A percentile compares a stretch with the other conserved stretches of the same genome.
Conservation (phyloP, 441 rosid species). For the Syzygium syzygioides region DNA sequence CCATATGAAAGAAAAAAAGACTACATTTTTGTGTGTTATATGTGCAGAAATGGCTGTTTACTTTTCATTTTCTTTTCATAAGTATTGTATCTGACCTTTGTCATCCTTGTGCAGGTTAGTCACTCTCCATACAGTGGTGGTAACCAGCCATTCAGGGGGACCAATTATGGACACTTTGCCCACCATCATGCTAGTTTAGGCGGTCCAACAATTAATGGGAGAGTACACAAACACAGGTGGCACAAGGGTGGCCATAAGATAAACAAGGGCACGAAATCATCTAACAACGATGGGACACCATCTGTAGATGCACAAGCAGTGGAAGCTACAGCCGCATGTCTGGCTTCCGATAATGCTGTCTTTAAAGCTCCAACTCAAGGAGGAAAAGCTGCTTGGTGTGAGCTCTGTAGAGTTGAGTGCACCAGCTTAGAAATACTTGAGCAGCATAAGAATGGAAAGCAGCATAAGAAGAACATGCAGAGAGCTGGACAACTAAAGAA, state of each 20-base stretch:
- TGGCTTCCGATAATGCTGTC: conserved; percentile 7
- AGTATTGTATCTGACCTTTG: background rate
- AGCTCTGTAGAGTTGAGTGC: conserved; percentile 34
- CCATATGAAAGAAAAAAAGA: background rate
- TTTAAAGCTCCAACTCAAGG: conserved; percentile 2
- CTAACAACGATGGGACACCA: background rate
- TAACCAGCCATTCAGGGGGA: conserved; percentile 1
- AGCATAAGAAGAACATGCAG: conserved; percentile 30
- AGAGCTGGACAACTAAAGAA: conserved; percentile 21
- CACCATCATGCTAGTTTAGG: background rate
- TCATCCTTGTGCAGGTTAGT: conserved; percentile 23
- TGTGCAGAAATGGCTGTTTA: conserved; percentile 6
- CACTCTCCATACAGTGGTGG: conserved; percentile 6
- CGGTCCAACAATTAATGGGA: conserved; percentile 8
- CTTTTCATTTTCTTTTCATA: background rate
- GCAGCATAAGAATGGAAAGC: conserved; percentile 36
- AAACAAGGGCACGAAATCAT: background rate
- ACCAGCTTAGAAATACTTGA: conserved; percentile 30
- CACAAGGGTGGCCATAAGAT: conserved; percentile 11
- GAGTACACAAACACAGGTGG: conserved; percentile 2
- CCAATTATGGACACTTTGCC: background rate
- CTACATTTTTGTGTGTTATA: background rate
- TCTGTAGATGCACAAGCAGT: conserved; percentile 5
- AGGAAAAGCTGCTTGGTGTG: conserved; percentile 27
- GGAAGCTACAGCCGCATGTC: background rate